These are phyloP conservation scores for Globisporangium camurandrum DNA, from an alignment of 352 stramenopile genomes.

Conservation along the genomic window DNA sequence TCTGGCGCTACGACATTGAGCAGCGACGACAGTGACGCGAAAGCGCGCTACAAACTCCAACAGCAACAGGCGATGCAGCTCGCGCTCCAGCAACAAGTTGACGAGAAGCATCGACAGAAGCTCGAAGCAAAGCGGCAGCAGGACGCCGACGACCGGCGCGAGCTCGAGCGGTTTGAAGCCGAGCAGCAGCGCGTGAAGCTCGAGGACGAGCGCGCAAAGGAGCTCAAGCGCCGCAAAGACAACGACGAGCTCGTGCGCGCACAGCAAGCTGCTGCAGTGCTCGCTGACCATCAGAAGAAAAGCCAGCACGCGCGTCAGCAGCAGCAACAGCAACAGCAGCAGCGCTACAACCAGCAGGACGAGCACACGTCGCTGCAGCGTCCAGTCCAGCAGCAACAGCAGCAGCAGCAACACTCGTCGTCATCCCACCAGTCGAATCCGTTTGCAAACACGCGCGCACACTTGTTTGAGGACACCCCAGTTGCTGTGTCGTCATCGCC, in stretches of 20 bases:
- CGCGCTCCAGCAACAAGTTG: constrained; percentile 42
- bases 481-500: neutral
- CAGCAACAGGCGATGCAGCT: constrained; percentile 46
- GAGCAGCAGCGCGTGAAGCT: constrained; percentile 35
- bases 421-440: constrained; percentile 21
- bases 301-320: constrained; percentile 17
- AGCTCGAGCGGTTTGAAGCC: constrained; percentile 41
- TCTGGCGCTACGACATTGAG: neutral
- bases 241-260: constrained; percentile 32
- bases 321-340: constrained; percentile 23
- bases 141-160: constrained; percentile 50
- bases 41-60: constrained; percentile 11
- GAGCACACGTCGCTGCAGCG: neutral
- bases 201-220: constrained; percentile 33
- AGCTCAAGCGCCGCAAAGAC: constrained; percentile 41
- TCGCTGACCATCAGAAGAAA: constrained; percentile 25
- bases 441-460: constrained; percentile 42
- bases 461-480: constrained; percentile 40
- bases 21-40: constrained; percentile 2
- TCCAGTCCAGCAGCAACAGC: constrained; percentile 6
- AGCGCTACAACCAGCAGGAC: constrained; percentile 6
- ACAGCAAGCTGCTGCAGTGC: constrained; percentile 25
- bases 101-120: constrained; percentile 59
- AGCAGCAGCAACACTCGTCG: constrained; percentile 2
- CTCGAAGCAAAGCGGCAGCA: constrained; percentile 40